Base-by-base conservation (phyloP, 2,329 filamentous ascomycete genomes). In the Talaromyces sp. region DNA sequence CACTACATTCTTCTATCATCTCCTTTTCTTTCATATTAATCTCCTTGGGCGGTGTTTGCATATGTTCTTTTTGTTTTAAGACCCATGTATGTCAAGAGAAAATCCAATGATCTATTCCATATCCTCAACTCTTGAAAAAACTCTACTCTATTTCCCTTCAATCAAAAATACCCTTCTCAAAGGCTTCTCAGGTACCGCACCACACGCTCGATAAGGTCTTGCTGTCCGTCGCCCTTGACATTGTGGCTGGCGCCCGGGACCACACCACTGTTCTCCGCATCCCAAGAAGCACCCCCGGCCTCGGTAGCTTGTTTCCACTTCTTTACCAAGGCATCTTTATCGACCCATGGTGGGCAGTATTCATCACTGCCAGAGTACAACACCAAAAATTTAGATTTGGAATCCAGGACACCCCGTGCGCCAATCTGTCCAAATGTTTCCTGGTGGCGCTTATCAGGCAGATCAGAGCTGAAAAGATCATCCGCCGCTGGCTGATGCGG, bases 381-480 rank as follows among this genome's bases (percentile, higher is more conserved):
- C 13, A 77, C 72, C 60, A 80, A 65, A 50, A 78, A 49, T 44
- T 68, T 75, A 4, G 65, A 65, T 46, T 68, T 74, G 3, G 65
- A 64, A 51, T 64, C 68, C 49, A 79, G 42, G 16, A 78, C 46
- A 0, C 73, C 74, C 13, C 65, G 58, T 17, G 65, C 47, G 1
- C 65, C 62, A 33, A 80, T 69, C 57, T 64, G 75, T 3, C 85
- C 82, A 81, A 93, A 96, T n/a, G 86, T 87, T 13, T 69, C 69
- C 20, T 71, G 65, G 6, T 91, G 75, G 16, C 79, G 76, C 29
- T 82, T 77, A 37, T 84, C 80, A 0, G 76, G 70, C n/a, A 94
- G 74, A 66, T 94, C 89, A 2, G 85, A 86, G n/a, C 88, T 92
- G 74, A 96, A 96, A 66, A 89, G 90, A 68, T 96, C 92, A 68